Percentiles rank a stretch among this genome's conserved stretches.
Conservation (phyloP, 1,284 basidiomycete genomes). For the Microbotryomycetes sp. region DNA sequence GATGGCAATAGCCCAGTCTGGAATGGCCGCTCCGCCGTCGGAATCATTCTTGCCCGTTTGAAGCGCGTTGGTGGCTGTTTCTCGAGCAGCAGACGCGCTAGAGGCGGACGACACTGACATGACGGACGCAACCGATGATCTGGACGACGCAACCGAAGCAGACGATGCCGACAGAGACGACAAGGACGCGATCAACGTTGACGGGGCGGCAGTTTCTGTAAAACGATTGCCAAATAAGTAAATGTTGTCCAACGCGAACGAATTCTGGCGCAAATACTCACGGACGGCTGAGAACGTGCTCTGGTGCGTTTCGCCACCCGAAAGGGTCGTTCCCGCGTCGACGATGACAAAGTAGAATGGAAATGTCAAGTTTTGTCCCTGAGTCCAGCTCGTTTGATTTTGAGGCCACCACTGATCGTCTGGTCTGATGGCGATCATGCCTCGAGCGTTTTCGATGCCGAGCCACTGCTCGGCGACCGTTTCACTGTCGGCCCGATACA, state of each 20-base stretch:
- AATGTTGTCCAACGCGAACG: background rate
- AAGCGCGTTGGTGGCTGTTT: slow-evolving; percentile 32
- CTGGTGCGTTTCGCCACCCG: slow-evolving; percentile 54
- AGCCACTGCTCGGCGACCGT: slow-evolving; percentile 29
- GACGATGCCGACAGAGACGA: slow-evolving; percentile 15
- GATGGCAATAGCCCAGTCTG: slow-evolving; percentile 79
- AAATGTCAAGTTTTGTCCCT: slow-evolving; percentile 52
- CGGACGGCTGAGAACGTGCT: slow-evolving; percentile 66
- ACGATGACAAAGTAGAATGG: slow-evolving; percentile 65
- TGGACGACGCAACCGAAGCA: too few relatives aligned
- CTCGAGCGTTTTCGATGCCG: slow-evolving; percentile 52
- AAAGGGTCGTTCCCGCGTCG: slow-evolving; percentile 48
- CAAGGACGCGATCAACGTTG: slow-evolving; percentile 18
- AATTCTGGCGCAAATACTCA: slow-evolving; percentile 45
- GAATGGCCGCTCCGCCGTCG: slow-evolving; percentile 48
- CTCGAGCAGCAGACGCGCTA: slow-evolving; percentile 37
- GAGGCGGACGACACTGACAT: slow-evolving; percentile 25
- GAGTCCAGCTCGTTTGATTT: slow-evolving; percentile 48
- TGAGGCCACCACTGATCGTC: slow-evolving; percentile 64
- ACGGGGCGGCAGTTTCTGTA: slow-evolving; percentile 25
- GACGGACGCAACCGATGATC: slow-evolving; percentile 36
- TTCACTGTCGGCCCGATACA: slow-evolving; percentile 58
- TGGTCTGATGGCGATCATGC: slow-evolving; percentile 51
- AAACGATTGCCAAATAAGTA: background rate
- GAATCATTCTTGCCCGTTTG: slow-evolving; percentile 49